These are phyloP conservation scores for Camelina neglecta DNA, from an alignment of 345 rosid genomes.

Conservation along the genomic window DNA sequence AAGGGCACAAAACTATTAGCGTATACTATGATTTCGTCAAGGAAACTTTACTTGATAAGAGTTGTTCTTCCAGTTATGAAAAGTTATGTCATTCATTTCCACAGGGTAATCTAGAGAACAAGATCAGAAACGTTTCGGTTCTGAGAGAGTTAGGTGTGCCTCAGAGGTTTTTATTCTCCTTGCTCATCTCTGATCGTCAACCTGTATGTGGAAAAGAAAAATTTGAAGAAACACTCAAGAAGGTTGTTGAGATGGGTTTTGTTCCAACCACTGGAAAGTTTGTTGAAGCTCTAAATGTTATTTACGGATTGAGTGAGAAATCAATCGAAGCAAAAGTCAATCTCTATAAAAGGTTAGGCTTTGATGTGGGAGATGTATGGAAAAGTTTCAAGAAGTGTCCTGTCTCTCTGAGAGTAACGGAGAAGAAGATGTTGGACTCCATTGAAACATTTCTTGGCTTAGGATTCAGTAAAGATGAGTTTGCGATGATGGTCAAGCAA, in stretches of 20 bases:
- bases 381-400: slow-evolving; percentile 42
- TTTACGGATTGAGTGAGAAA: background rate
- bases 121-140: slow-evolving; percentile 11
- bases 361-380: slow-evolving; percentile 33
- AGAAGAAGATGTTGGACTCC: slow-evolving; percentile 25
- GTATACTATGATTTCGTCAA: slow-evolving; percentile 31
- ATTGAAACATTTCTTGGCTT: slow-evolving; percentile 41
- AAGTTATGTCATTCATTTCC: background rate
- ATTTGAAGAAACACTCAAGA: slow-evolving; percentile 21
- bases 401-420: slow-evolving; percentile 6
- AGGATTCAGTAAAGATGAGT: slow-evolving; percentile 40
- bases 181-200: background rate
- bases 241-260: slow-evolving; percentile 30
- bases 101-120: background rate
- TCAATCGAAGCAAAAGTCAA: slow-evolving; percentile 15
- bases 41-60: background rate
- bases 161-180: background rate
- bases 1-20: background rate
- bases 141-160: slow-evolving; percentile 36
- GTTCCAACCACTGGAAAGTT: slow-evolving; percentile 29
- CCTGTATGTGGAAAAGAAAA: background rate
- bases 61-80: background rate
- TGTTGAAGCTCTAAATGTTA: slow-evolving; percentile 10
- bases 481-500: background rate
- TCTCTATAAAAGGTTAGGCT: slow-evolving; percentile 37